These are phyloP conservation scores for Penicillium paradoxum DNA, from an alignment of 495 filamentous ascomycete species.

Conservation along the genomic window DNA sequence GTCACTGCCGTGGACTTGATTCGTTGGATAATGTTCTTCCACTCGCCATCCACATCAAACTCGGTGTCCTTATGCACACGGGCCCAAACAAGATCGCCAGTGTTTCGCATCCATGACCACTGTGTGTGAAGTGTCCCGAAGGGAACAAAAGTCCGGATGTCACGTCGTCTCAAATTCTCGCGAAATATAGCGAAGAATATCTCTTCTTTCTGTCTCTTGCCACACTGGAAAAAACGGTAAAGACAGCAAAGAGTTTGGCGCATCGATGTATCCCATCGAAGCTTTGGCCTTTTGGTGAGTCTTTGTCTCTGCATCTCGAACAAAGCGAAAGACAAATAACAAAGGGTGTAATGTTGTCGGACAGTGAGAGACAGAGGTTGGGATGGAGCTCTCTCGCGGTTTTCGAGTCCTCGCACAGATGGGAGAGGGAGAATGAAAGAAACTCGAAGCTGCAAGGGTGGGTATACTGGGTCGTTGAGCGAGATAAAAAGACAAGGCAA, in stretches of 20 bases:
- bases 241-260: conserved; percentile 27
- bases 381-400: too few species aligned
- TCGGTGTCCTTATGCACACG: conserved; percentile 19
- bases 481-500: too few species aligned
- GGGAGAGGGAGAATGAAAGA: too few species aligned
- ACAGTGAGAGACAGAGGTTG: too few species aligned
- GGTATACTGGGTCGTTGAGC: too few species aligned
- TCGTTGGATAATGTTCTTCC: conserved; percentile 12
- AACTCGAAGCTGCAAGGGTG: too few species aligned
- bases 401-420: too few species aligned
- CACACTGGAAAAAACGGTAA: conserved; percentile 21
- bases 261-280: conserved; percentile 20
- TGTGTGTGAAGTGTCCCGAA: conserved; percentile 14
- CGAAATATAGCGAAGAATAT: conserved; percentile 26
- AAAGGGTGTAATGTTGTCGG: too few species aligned
- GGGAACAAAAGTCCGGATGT: conserved; percentile 11
- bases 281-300: neutral
- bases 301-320: neutral
- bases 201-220: neutral
- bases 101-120: conserved; percentile 19
- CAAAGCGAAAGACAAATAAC: neutral
- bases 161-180: conserved; percentile 13
- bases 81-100: conserved; percentile 16
- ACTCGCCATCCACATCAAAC: conserved; percentile 17
- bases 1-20: conserved; percentile 16